Evolutionary conservation across 345 rosid species (phyloP).

Genomic region (Lepidium africanum): DNA sequence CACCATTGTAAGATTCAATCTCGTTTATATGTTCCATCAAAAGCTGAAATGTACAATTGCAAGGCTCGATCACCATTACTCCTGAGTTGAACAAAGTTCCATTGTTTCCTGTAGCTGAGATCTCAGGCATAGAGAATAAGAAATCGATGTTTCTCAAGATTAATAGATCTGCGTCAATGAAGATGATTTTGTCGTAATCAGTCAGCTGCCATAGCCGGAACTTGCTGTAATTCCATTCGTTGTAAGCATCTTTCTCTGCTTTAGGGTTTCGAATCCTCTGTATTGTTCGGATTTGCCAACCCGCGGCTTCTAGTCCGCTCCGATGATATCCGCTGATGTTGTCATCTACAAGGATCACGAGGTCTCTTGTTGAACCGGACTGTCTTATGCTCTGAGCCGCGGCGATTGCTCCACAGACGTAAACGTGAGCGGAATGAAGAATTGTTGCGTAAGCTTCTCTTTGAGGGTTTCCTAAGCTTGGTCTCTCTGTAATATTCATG

Average conservation of each 20-base stretch:
- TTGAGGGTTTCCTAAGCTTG: conserved; percentile 45
- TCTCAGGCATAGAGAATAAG: conserved; percentile 82
- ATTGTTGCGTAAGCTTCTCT: conserved; percentile 94
- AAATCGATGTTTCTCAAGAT: conserved; percentile 84
- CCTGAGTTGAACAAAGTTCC: conserved; percentile 84
- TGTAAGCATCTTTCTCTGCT: conserved; percentile 93
- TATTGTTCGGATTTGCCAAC: conserved; percentile 84
- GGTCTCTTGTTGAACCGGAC: conserved; percentile 84
- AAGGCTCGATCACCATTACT: conserved; percentile 84
- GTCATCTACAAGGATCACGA: conserved; percentile 81
- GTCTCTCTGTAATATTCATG: conserved; percentile 33
- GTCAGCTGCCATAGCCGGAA: conserved; percentile 94
- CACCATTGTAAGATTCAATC: conserved; percentile 84
- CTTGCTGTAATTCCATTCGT: conserved; percentile 98
- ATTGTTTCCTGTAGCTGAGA: conserved; percentile 80
- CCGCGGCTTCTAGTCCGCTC: conserved; percentile 83
- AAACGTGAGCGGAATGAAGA: conserved; percentile 84
- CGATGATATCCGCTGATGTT: conserved; percentile 67
- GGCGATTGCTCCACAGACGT: conserved; percentile 90
- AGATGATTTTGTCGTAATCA: conserved; percentile 83
- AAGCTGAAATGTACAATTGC: conserved; percentile 73
- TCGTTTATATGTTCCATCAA: conserved; percentile 79
- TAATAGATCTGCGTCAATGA: conserved; percentile 85
- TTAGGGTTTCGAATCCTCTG: conserved; percentile 90
- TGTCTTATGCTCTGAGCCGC: conserved; percentile 93